Conservation (phyloP, 208 protist genomes). For the Tetramitus jugosus region DNA sequence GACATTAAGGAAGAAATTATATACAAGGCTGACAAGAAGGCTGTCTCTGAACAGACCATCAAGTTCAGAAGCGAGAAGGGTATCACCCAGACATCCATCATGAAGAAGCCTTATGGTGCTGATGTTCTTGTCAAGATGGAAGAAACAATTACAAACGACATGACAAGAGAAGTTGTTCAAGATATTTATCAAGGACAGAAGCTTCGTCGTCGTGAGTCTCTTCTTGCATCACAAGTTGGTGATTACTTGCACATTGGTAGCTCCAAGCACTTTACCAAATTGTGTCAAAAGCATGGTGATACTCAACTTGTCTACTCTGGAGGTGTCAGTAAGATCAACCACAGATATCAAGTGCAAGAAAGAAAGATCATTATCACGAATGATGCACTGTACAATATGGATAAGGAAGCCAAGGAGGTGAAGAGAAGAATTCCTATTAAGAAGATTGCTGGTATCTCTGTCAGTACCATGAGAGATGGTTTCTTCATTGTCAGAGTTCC, state of each 20-base stretch:
- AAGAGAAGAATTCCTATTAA: conserved; percentile 14
- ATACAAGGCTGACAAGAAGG: background rate
- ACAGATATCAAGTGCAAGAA: conserved; percentile 4
- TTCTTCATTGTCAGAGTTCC: conserved; percentile 18
- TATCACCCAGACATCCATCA: background rate
- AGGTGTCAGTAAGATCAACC: background rate
- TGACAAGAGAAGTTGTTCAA: background rate
- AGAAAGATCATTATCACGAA: conserved; percentile 4
- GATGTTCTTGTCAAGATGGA: conserved; percentile 15
- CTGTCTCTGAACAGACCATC: background rate
- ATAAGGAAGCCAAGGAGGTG: background rate
- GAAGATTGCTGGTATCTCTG: background rate
- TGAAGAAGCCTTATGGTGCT: background rate
- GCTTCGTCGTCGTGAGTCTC: background rate
- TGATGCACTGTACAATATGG: conserved; percentile 14
- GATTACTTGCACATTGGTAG: conserved; percentile 13
- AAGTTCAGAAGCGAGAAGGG: background rate
- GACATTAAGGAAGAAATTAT: background rate
- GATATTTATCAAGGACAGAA: conserved; percentile 23
- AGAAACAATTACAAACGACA: conserved; percentile 2
- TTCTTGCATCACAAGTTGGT: background rate
- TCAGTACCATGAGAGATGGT: conserved; percentile 15
- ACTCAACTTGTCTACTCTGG: background rate
- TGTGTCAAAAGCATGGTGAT: background rate
- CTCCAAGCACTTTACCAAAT: background rate